phyloP scores from a whole-genome alignment of 192 early-diverging fungal species.

The Coemansia sp. region DNA sequence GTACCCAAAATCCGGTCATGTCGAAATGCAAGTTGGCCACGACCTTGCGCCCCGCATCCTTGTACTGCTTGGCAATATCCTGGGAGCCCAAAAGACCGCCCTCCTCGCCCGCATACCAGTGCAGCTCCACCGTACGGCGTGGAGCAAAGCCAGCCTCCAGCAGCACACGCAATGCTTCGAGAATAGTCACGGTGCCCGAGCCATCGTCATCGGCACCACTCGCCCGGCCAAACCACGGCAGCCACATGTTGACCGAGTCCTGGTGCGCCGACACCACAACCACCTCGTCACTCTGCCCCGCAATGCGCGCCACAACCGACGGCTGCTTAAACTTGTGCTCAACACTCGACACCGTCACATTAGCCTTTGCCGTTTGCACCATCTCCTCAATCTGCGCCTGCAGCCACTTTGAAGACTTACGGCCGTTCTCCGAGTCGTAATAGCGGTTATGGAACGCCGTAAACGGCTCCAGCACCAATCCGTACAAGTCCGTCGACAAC shows the following conservation, averaged over 20 bases:
- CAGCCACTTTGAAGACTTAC: slow-evolving; percentile 71
- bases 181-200: slow-evolving; percentile 84
- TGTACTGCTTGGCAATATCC: slow-evolving; percentile 69
- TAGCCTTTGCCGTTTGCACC: slow-evolving; percentile 25
- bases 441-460: slow-evolving; percentile 88
- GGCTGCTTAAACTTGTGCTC: slow-evolving; percentile 81
- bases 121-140: slow-evolving; percentile 85
- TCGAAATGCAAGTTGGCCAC: slow-evolving; percentile 88
- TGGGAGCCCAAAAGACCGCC: slow-evolving; percentile 86
- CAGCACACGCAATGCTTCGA: slow-evolving; percentile 82
- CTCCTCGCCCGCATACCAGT: slow-evolving; percentile 93
- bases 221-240: slow-evolving; percentile 69
- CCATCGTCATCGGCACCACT: slow-evolving; percentile 91
- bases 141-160: slow-evolving; percentile 86
- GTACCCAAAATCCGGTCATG: slow-evolving; percentile 86
- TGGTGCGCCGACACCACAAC: slow-evolving; percentile 90
- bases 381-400: slow-evolving; percentile 58
- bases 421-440: slow-evolving; percentile 74
- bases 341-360: slow-evolving; percentile 75
- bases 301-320: slow-evolving; percentile 80
- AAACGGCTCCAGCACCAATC: slow-evolving; percentile 69
- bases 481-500: slow-evolving; percentile 69
- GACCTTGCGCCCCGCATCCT: slow-evolving; percentile 50
- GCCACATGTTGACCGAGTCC: slow-evolving; percentile 86
- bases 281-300: slow-evolving; percentile 74